Base-by-base conservation (phyloP, 371 early-diverging fungal genomes). In the Mortierella sp. region DNA sequence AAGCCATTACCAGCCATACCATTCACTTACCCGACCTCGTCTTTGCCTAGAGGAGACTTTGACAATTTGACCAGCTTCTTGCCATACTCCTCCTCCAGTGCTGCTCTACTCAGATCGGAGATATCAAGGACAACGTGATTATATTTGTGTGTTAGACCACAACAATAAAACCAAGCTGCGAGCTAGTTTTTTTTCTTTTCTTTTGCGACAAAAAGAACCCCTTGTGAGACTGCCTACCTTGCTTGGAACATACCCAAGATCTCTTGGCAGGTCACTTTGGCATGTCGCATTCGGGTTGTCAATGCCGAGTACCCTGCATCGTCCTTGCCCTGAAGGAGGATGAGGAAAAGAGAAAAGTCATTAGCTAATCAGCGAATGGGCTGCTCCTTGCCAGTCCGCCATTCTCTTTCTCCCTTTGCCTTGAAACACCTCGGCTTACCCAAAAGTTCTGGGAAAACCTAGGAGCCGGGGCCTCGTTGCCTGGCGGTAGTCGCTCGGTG, bases 51-150 rank as follows among this genome's bases (percentile, higher is more conserved):
- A 40, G 93, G 93, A 2, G 88, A 78, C 70, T 94, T 95, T 14
- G 96, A 88, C 31, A 96, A 88, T 80, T 96, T 96, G 52, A 90
- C 71, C 66, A 97, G 75, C 68, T 93, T 91, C 79, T 93, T 94
- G 43, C 95, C 96, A 77, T 95, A 92, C 8, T 97, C 97, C 78
- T 97, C 97, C 65, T 97, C 97, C 50, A 97, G 86, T 0, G 89
- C 77, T 0, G 96, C 94, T 58, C 97, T 92, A 71, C 82, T 76
- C 68, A 81, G 44, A 22, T 34, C 34, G 19, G 22, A 34, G 47
- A 90, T 31, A 1, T 64, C 1, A 29, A 64, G 39, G 22, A 61
- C 14, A 43, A 16, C 14, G 40, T 48, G 24, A 11, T 45, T 26
- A 53, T 7, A 6, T 22, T 26, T 16, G 9, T 13, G 41, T 48